Conservation (phyloP, 768 basidiomycete genomes). For the Grammothele lineata region DNA sequence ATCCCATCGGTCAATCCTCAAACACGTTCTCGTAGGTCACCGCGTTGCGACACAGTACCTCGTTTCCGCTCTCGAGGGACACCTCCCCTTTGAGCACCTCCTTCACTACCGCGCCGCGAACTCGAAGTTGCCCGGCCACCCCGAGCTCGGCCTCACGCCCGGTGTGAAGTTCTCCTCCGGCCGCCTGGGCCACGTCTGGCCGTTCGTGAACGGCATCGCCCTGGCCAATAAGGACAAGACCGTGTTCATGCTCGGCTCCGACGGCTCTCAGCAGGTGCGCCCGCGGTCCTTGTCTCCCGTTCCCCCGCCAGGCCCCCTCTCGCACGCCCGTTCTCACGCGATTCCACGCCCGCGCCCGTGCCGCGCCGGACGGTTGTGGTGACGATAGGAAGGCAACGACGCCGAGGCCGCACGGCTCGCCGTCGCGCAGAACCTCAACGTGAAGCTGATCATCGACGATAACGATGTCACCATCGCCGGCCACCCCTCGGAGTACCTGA, state of each 20-base stretch:
- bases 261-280: constrained; percentile 72
- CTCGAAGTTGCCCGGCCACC: constrained; percentile 85
- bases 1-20: constrained; percentile 1
- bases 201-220: constrained; percentile 80
- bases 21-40: constrained; percentile 49
- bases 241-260: constrained; percentile 81
- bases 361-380: too few relatives aligned
- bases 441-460: constrained; percentile 86
- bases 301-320: too few relatives aligned
- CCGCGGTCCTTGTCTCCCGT: neutral
- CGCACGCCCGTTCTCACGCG: constrained; percentile 1
- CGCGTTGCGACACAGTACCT: constrained; percentile 90
- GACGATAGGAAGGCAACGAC: constrained; percentile 72
- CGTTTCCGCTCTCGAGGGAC: constrained; percentile 71
- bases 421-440: constrained; percentile 76
- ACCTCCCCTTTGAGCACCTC: constrained; percentile 69
- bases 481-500: constrained; percentile 82
- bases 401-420: constrained; percentile 87
- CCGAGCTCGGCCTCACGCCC: constrained; percentile 86
- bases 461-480: constrained; percentile 94
- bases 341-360: too few relatives aligned
- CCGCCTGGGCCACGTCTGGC: constrained; percentile 91
- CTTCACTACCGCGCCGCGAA: constrained; percentile 84
- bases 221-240: constrained; percentile 74
- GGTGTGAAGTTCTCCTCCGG: constrained; percentile 92